Percentiles rank a stretch among this genome's conserved stretches.
Conservation (phyloP, 768 basidiomycete species). For the Tulasnella sp. region DNA sequence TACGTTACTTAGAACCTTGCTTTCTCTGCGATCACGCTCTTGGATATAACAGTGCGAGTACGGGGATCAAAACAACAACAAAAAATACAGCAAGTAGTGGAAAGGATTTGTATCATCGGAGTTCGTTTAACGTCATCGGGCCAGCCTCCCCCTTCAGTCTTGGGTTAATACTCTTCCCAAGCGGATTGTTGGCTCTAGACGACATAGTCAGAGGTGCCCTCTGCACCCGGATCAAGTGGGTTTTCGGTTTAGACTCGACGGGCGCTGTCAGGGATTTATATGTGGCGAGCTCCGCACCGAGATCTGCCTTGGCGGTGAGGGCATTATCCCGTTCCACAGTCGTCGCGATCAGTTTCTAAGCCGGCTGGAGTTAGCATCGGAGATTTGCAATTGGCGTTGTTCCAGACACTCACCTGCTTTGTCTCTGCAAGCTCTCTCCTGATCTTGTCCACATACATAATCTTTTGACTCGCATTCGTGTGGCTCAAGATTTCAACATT, state of each 20-base stretch:
- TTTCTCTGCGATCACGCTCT: too few species aligned
- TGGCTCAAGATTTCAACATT: slow-evolving; percentile 83
- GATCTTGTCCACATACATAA: slow-evolving; percentile 78
- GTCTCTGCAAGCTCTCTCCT: slow-evolving; percentile 67
- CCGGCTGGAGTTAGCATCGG: not conserved
- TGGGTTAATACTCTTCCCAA: not conserved
- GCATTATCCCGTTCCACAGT: slow-evolving; percentile 15
- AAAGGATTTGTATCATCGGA: too few species aligned
- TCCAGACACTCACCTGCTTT: slow-evolving; percentile 54
- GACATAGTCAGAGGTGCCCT: slow-evolving; percentile 6
- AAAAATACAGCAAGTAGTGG: too few species aligned
- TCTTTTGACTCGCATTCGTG: slow-evolving; percentile 72
- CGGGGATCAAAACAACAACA: too few species aligned
- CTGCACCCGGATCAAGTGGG: slow-evolving; percentile 16
- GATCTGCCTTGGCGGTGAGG: slow-evolving; percentile 1
- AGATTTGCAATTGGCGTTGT: not conserved
- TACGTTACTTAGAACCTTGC: too few species aligned
- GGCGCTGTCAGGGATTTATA: slow-evolving; percentile 19
- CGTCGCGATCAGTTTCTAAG: slow-evolving; percentile 19
- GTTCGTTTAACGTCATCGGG: too few species aligned
- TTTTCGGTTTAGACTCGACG: not conserved
- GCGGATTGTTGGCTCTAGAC: not conserved
- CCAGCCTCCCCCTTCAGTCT: not conserved
- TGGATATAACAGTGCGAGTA: too few species aligned
- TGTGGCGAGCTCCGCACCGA: slow-evolving; percentile 20